A percentile compares a stretch with the other conserved stretches of the same genome.
phyloP scores from a whole-genome alignment of 306 rosid species.

The Quercus ilex region DNA sequence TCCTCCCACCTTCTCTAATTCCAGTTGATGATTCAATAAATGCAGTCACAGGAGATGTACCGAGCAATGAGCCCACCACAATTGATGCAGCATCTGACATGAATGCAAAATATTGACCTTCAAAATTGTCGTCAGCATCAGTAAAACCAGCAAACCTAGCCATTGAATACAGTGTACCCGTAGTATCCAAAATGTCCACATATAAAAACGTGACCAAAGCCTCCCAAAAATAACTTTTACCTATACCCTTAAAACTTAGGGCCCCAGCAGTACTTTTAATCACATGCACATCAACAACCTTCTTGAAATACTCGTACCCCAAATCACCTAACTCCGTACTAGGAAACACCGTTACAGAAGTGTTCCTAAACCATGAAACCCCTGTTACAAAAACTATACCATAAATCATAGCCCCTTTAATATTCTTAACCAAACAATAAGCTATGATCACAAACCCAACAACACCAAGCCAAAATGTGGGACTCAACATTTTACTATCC shows the following conservation, averaged over 20 bases:
- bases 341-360: constrained; percentile 73
- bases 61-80: constrained; percentile 83
- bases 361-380: constrained; percentile 83
- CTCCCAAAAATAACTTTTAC: constrained; percentile 76
- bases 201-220: constrained; percentile 79
- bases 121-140: constrained; percentile 64
- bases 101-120: constrained; percentile 90
- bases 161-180: constrained; percentile 90
- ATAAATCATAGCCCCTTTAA: constrained; percentile 93
- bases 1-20: constrained; percentile 84
- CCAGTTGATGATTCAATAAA: constrained; percentile 91
- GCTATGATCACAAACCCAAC: constrained; percentile 85
- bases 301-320: constrained; percentile 71
- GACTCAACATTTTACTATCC: constrained; percentile 72
- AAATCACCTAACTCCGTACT: constrained; percentile 46
- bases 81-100: constrained; percentile 95
- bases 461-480: constrained; percentile 90
- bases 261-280: constrained; percentile 85
- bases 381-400: constrained; percentile 84
- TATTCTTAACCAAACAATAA: constrained; percentile 62
- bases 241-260: constrained; percentile 56
- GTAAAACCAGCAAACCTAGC: constrained; percentile 87
- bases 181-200: constrained; percentile 84
- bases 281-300: constrained; percentile 70
- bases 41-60: constrained; percentile 92